phyloP scores from a whole-genome alignment of 495 filamentous ascomycete species.

The Friedmanniomyces endolithicus region DNA sequence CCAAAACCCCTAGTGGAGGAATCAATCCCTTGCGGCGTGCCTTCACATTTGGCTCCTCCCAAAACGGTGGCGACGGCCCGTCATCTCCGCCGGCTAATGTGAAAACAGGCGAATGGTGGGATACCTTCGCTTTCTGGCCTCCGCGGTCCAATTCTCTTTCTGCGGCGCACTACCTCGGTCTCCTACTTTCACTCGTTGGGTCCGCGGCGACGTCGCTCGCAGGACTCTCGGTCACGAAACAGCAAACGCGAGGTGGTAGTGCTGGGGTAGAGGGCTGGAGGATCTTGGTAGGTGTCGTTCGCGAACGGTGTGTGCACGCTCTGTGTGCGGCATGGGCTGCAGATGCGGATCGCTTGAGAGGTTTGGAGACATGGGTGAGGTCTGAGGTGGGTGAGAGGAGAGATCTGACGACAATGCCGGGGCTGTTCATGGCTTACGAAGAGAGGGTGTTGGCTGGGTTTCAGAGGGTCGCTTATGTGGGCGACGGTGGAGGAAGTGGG shows the following conservation, averaged over 20 bases:
- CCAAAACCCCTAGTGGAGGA: constrained; percentile 28
- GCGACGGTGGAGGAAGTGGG: constrained; percentile 42
- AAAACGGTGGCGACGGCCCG: constrained; percentile 54
- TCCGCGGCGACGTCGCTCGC: constrained; percentile 80
- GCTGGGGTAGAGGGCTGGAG: constrained; percentile 52
- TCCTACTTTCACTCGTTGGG: constrained; percentile 67
- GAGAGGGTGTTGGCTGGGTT: constrained; percentile 61
- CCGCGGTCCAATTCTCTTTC: constrained; percentile 82
- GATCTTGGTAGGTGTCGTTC: constrained; percentile 56
- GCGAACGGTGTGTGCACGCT: constrained; percentile 70
- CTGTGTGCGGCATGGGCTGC: constrained; percentile 75
- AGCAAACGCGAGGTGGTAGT: constrained; percentile 26
- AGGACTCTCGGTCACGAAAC: constrained; percentile 49
- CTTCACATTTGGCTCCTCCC: constrained; percentile 45
- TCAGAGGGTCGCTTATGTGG: constrained; percentile 90
- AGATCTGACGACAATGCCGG: constrained; percentile 84
- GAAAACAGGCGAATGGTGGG: constrained; percentile 67
- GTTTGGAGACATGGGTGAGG: constrained; percentile 77
- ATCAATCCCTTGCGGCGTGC: constrained; percentile 50
- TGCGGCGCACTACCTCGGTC: constrained; percentile 71
- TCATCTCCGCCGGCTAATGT: constrained; percentile 68
- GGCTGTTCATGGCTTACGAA: constrained; percentile 68
- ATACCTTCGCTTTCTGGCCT: constrained; percentile 94
- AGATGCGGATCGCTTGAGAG: constrained; percentile 74
- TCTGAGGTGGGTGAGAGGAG: constrained; percentile 53